Evolutionary conservation across 176 grass and related monocot species (phyloP).

Genomic region (Oryza brachyantha): DNA sequence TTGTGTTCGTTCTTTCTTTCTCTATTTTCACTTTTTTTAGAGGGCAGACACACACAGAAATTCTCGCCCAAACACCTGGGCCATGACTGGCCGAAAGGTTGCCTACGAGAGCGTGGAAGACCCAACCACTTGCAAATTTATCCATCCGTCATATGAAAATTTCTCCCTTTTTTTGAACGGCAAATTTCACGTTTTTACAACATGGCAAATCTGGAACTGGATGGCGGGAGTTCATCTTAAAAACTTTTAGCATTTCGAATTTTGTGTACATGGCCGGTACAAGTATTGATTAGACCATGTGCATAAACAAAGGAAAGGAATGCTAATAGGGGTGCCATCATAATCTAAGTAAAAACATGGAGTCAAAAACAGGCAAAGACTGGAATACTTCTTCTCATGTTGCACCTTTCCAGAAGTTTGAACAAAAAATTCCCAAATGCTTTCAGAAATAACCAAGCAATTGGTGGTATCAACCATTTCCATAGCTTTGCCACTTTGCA

Average conservation of each 20-base stretch:
- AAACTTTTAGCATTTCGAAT: neutral
- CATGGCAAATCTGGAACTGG: neutral
- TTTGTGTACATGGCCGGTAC: neutral
- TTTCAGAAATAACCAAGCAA: constrained; percentile 36
- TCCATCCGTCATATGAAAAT: no score
- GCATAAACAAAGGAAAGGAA: neutral
- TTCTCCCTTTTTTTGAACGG: no score
- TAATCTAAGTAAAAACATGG: no score
- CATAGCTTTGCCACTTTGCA: constrained; percentile 53
- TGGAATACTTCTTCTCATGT: neutral
- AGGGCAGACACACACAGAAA: neutral
- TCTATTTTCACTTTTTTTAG: no score
- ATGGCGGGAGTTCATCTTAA: neutral
- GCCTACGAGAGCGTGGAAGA: neutral
- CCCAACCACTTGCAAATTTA: neutral
- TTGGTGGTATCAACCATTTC: constrained; percentile 48
- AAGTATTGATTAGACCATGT: neutral
- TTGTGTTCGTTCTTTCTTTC: neutral
- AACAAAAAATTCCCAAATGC: constrained; percentile 19
- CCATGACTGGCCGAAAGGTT: neutral
- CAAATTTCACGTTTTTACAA: no score
- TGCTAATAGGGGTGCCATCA: neutral
- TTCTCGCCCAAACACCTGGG: neutral
- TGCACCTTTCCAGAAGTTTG: constrained; percentile 1
- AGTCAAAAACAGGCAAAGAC: neutral